Evolutionary conservation across 345 rosid genomes (phyloP), one percentile per base, ranked within the genome.

Genomic region (Citrus glauca): DNA sequence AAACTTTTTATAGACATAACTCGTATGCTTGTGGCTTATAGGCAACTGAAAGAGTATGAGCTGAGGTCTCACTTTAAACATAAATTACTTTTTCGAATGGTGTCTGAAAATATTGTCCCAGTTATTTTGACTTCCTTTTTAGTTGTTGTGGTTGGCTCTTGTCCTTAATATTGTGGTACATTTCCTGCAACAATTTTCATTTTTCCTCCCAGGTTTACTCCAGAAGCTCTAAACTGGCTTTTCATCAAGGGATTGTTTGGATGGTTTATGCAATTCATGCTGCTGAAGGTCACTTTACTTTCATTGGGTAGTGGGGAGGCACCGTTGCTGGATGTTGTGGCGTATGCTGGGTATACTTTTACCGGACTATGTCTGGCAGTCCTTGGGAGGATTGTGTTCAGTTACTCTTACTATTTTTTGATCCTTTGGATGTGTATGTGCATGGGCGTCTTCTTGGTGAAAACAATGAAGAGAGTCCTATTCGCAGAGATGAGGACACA

Each of bases 391-490:
- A 89, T 96, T 30, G 33, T 88, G 59, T 84, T 86, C 83, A 87
- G 88, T 73, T 96, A 92, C 82, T 82, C 90, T 0, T 94, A 96
- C 92, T 96, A 92, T 67, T 83, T 81, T 72, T 65, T 96, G 85
- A 88, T 96, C 91, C 97, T 94, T 0, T 92, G 93, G 89, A 82
- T 94, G 72, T 92, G 94, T 87, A 78, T 96, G 48, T 92, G 97
- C 84, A 89, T 88, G 85, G 99, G 95, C 48, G 77, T 90, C 70
- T 96, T 96, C 91, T 81, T 96, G 87, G 97, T 92, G 79, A 96
- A 94, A 92, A 96, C 98, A 7, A 92, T 92, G 97, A 96, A 94
- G 88, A 88, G 98, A 82, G 98, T 94, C 57, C 92, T 94, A 50
- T 94, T 88, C n/a, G 91, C 97, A 2, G 99, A 92, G 85, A 93